A percentile compares a stretch with the other conserved stretches of the same genome.
These are phyloP conservation scores for Westerdykella aurantiaca DNA, from an alignment of 2,329 filamentous ascomycete species.

Conservation along the genomic window DNA sequence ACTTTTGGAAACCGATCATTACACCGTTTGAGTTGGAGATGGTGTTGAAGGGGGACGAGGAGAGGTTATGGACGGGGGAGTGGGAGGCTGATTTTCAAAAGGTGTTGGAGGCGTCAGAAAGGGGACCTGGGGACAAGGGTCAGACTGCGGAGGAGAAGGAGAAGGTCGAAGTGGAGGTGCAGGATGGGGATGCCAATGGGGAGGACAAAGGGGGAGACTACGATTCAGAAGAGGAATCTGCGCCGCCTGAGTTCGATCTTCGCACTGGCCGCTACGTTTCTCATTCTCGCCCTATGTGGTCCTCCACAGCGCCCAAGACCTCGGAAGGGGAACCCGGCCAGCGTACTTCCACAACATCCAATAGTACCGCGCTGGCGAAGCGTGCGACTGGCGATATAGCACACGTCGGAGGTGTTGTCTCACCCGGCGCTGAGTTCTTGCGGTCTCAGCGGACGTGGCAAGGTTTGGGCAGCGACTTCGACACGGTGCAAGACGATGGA, in stretches of 20 bases:
- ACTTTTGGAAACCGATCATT: conserved; percentile 82
- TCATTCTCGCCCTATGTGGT: conserved; percentile 64
- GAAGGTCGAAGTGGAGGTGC: conserved; percentile 5
- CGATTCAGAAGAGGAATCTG: conserved; percentile 64
- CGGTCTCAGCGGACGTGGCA: conserved; percentile 82
- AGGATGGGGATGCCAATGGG: conserved; percentile 7
- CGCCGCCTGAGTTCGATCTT: conserved; percentile 84
- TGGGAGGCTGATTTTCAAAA: conserved; percentile 85
- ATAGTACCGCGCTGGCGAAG: conserved; percentile 54
- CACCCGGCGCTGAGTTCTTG: conserved; percentile 84
- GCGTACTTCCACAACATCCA: conserved; percentile 17
- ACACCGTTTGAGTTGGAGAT: conserved; percentile 91
- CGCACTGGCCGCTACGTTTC: conserved; percentile 74
- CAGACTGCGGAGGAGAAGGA: conserved; percentile 2
- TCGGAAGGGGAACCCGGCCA: conserved; percentile 4
- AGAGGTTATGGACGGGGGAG: conserved; percentile 76
- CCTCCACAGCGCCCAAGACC: conserved; percentile 15
- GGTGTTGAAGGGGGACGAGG: conserved; percentile 67
- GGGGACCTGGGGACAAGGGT: conserved; percentile 8
- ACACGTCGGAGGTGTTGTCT: conserved; percentile 77
- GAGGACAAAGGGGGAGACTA: conserved; percentile 42
- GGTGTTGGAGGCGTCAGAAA: conserved; percentile 46
- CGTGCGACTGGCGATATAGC: conserved; percentile 66
- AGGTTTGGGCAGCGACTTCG: conserved; percentile 82
- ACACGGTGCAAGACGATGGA: conserved; percentile 51